Evolutionary conservation across 805 yeast species (phyloP), one percentile per base, ranked within the genome.

Genomic region (Yarrowia yakushimensis): DNA sequence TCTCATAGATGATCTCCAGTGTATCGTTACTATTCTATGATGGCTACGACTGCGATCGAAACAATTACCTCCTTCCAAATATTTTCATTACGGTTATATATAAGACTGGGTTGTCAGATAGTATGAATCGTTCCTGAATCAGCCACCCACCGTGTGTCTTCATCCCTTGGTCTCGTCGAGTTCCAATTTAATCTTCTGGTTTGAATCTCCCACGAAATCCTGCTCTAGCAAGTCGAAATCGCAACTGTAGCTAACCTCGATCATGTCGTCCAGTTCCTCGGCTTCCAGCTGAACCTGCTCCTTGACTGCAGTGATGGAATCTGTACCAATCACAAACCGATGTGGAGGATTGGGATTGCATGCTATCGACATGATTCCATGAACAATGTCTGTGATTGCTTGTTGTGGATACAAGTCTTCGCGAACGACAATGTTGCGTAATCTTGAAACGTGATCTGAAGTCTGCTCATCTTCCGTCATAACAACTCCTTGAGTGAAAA

Each of bases 281-380:
- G 61, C 61, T 15, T 39, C 46, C 11, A 20, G 6, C 30, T 55
- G 61, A 8, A 55, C 20, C 34, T 55, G 61, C 13, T 37, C 61
- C 13, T 41, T 55, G 8, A 31, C 61, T 10, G 42, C 39, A 2
- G 36, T 41, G 12, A 55, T 55, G 17, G 48, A 18, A 2, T 55
- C 61, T 1, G 13, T n/a, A 2, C 61, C 61, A 28, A 55, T 31
- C n/a, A 55, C 39, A 39, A 55, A 55, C 20, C 48, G 36, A 12
- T 55, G 61, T 9, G 61, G 61, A 28, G 61, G 61, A 18, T 55
- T 55, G 20, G 61, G 27, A 6, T 39, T 37, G 22, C 61, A 39
- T 1, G 61, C 46, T 17, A 55, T 41, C 5, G 48, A 27, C n/a
- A 39, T 22, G 13, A 55, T 10, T 30, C 61, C 61, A 31, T 55